phyloP scores from a whole-genome alignment of 345 rosid species.

The Eucalyptus lansdowneana region DNA sequence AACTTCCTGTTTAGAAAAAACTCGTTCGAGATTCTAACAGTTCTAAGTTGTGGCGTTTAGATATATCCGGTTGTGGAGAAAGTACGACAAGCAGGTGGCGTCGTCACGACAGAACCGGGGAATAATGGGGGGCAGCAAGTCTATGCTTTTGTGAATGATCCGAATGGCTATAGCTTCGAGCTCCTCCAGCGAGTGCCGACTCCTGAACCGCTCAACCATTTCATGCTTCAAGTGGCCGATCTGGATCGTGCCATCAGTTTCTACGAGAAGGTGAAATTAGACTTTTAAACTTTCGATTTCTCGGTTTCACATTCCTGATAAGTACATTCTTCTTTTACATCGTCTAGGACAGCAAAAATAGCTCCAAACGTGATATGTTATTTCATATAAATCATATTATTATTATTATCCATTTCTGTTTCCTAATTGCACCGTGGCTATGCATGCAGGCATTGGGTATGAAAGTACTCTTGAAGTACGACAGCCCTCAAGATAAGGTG shows the following conservation, averaged over 20 bases:
- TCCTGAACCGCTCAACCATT: conserved; percentile 36
- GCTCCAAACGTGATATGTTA: background rate
- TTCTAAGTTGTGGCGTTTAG: background rate
- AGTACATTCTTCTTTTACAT: background rate
- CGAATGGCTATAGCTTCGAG: conserved; percentile 35
- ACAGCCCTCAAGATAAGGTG: conserved; percentile 27
- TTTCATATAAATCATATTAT: background rate
- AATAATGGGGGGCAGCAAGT: conserved; percentile 18
- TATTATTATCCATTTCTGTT: background rate
- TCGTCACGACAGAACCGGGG: conserved; percentile 30
- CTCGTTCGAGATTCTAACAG: background rate
- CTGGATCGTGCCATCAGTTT: conserved; percentile 26
- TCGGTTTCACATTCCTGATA: background rate
- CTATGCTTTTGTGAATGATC: conserved; percentile 31
- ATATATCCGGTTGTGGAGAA: conserved; percentile 14
- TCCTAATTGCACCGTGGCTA: background rate
- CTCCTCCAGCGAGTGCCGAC: conserved; percentile 23
- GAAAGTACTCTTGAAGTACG: conserved; percentile 15
- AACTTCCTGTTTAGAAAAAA: background rate
- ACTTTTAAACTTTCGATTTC: background rate
- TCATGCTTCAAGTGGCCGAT: conserved; percentile 30
- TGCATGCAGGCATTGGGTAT: conserved; percentile 29
- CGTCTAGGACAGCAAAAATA: background rate
- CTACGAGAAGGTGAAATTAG: conserved; percentile 19
- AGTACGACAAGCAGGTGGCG: conserved; percentile 15